Conservation (phyloP, 768 basidiomycete species). For the Tylopilus sp. region DNA sequence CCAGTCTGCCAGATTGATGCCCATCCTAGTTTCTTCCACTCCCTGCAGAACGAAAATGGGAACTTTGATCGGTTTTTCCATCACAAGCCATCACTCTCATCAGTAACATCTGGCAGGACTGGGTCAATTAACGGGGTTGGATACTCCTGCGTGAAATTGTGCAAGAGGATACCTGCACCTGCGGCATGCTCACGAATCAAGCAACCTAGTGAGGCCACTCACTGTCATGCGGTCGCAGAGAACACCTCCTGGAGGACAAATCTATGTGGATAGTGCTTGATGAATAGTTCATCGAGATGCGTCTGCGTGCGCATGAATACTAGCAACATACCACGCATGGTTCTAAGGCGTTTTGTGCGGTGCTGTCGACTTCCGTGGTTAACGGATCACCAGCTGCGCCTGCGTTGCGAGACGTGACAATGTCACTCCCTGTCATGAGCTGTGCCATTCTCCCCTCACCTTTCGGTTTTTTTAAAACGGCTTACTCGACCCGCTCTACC, state of each 20-base stretch:
- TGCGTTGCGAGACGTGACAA: background rate
- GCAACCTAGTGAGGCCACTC: no score
- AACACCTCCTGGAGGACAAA: conserved; percentile 88
- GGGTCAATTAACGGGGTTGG: no score
- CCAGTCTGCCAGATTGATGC: no score
- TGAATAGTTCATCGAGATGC: background rate
- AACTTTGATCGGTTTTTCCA: no score
- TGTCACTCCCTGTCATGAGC: conserved; percentile 1
- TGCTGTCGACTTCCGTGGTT: conserved; percentile 1
- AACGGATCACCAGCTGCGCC: background rate
- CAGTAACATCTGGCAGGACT: no score
- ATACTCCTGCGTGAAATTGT: no score
- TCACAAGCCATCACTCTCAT: no score
- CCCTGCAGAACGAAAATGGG: no score
- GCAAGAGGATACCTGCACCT: no score
- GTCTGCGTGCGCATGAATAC: background rate
- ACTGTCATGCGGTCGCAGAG: conserved; percentile 95
- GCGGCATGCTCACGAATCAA: no score
- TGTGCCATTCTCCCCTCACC: conserved; percentile 37
- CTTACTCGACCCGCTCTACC: conserved; percentile 33
- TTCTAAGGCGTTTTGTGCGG: conserved; percentile 6
- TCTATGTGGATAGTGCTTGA: conserved; percentile 57
- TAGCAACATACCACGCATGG: conserved; percentile 22
- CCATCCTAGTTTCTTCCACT: no score
- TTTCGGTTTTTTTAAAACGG: conserved; percentile 41